Evolutionary conservation across 169 alveolate genomes (phyloP).

Genomic region (Eimeria acervulina): DNA sequence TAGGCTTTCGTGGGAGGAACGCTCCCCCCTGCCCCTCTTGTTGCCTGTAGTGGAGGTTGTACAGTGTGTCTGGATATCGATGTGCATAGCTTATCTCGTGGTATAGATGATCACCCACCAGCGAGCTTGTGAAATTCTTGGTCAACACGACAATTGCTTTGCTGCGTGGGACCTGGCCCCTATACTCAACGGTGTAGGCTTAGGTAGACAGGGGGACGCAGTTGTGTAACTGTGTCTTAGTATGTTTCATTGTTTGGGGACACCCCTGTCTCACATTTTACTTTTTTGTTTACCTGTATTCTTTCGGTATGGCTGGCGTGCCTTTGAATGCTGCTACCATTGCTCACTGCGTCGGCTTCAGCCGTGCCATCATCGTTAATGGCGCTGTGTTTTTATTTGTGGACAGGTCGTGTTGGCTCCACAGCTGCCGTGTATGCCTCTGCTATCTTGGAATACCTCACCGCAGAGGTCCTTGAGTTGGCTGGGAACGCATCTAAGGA

Average conservation of each 20-base stretch:
- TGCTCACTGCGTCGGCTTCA: not conserved
- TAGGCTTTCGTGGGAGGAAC: not conserved
- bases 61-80: slow-evolving; percentile 47
- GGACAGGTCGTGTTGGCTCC: slow-evolving; percentile 97
- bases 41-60: not conserved
- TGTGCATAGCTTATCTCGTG: not conserved
- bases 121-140: not conserved
- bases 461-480: slow-evolving; percentile 99
- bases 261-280: not conserved
- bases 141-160: not conserved
- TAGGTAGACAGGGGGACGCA: not conserved
- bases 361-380: not conserved
- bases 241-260: not conserved
- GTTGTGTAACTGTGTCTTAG: not conserved
- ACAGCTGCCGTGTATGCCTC: slow-evolving; percentile 99
- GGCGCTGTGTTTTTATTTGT: not conserved
- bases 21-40: not conserved
- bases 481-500: slow-evolving; percentile 99
- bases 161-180: not conserved
- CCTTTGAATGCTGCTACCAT: not conserved
- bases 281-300: not conserved
- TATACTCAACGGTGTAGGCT: not conserved
- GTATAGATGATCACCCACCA: not conserved
- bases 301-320: no score
- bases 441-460: slow-evolving; percentile 99